These are phyloP conservation scores for Comarum palustre DNA, from an alignment of 306 rosid species.

Conservation along the genomic window DNA sequence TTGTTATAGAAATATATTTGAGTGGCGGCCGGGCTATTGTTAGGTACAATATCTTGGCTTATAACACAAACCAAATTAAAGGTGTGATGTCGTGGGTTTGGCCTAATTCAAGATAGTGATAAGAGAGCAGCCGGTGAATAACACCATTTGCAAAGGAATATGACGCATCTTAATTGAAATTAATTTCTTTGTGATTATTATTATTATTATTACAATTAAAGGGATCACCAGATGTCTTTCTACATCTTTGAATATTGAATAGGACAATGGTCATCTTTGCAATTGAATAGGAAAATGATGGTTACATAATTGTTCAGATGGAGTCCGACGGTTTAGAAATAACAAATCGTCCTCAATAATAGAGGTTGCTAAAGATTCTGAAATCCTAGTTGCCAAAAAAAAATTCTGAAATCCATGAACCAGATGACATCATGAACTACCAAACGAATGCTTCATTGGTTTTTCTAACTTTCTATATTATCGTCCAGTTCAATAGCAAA, in stretches of 20 bases:
- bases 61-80: not conserved
- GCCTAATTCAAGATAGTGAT: constrained; percentile 18
- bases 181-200: not conserved
- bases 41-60: not conserved
- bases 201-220: not conserved
- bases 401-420: not conserved
- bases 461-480: not conserved
- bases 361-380: not conserved
- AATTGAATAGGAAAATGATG: not conserved
- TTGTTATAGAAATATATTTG: too few species aligned
- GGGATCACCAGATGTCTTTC: not conserved
- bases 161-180: not conserved
- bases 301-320: not conserved
- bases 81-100: not conserved
- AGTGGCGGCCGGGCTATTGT: not conserved
- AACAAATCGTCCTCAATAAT: constrained; percentile 17
- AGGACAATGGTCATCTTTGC: not conserved
- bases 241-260: not conserved
- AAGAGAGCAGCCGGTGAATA: not conserved
- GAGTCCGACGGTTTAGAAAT: not conserved
- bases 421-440: constrained; percentile 4
- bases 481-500: constrained; percentile 5
- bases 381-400: too few species aligned
- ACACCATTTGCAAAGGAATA: not conserved
- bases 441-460: not conserved